Evolutionary conservation across 768 basidiomycete genomes (phyloP), one percentile per base, ranked within the genome.

Genomic region (Auriculariales sp.): DNA sequence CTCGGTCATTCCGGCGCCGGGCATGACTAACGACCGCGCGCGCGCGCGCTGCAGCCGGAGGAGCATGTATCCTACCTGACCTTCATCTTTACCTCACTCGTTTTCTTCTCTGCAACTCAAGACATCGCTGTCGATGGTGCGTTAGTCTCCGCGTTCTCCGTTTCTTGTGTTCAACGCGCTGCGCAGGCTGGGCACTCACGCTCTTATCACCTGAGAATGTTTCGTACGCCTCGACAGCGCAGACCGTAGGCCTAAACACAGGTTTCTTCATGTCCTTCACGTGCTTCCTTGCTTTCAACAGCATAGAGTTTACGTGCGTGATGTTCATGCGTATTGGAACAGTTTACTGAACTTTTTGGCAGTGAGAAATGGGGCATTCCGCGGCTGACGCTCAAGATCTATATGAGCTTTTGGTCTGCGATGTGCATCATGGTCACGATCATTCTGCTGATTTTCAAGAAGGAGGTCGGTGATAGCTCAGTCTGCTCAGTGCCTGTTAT

Each of bases 231-330:
- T 95, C 92, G 15, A 98, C 93, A 5, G 97, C 94, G 51, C 95
- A 99, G 64, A 98, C 95, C 1, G 89, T 98, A 53, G 95, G 95
- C 11, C 72, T 99, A 24, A 97, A 94, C 57, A 86, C 88, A 1
- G 95, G 95, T 4, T 97, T 83, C 64, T 93, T 98, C 59, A 75
- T 92, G 28, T 92, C 90, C 2, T 98, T 95, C 61, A 99, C 95
- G 6, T 91, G 98, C 4, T 98, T 98, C 61, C 74, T 99, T 34
- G 95, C 95, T 0, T 79, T 99, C 61, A 99, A 97, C 61, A 92
- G 89, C 55, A 83, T 90, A 58, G 81, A 84, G 24, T 99, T 99
- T 60, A 77, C 80, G 85, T 88, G 36, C 51, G 65, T 58, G 10
- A 10, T 34, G 14, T 22, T n/a, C 33, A n/a, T 32, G n/a, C 28